Evolutionary conservation across 495 filamentous ascomycete species (phyloP), one percentile per base, ranked within the genome.

Genomic region (Amniculicola lignicola): DNA sequence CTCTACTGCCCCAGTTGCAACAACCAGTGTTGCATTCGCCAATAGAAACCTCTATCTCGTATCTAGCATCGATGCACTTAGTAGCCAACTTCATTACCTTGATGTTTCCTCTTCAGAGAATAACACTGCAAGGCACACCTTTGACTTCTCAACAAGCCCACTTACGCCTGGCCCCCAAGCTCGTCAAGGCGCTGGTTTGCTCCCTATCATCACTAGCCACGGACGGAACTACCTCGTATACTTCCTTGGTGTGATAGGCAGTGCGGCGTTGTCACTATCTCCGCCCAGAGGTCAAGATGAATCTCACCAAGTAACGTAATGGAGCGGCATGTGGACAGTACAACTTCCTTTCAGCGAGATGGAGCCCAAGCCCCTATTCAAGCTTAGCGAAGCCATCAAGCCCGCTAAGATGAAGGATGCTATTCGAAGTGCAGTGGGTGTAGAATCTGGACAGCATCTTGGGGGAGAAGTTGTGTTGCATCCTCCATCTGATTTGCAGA

Each of bases 151-250:
- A 1, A 73, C 71, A 3, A 77, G 77, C 38, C 72, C 77, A 0
- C 54, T 78, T 3, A 66, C 68, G 0, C 75, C 74, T 1, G 75
- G 75, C 0, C 79, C 78, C 3, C 64, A 52, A 7, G 71, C 75
- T 3, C 67, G 78, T 14, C 60, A 51, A 2, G 73, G 70, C 12
- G 77, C 68, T 1, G 77, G 69, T 11, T 46, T 81, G 2, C 56
- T 78, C 3, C 74, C 77, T 0, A 44, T 81, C n/a, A 68, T 59
- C 0, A 79, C 77, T 0, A 77, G 78, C 11, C 67, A 75, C 21
- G 79, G 79, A 10, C 67, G 79, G 7, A 62, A 72, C 15, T 82
- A 79, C 57, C 69, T 82, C 5, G 58, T 79, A 0, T 81, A 78
- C 64, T 67, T 80, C 61, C 69, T 81, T 24, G 79, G 79, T 21